Conservation (phyloP, 2,329 filamentous ascomycete genomes). For the Stemphylium beticola region DNA sequence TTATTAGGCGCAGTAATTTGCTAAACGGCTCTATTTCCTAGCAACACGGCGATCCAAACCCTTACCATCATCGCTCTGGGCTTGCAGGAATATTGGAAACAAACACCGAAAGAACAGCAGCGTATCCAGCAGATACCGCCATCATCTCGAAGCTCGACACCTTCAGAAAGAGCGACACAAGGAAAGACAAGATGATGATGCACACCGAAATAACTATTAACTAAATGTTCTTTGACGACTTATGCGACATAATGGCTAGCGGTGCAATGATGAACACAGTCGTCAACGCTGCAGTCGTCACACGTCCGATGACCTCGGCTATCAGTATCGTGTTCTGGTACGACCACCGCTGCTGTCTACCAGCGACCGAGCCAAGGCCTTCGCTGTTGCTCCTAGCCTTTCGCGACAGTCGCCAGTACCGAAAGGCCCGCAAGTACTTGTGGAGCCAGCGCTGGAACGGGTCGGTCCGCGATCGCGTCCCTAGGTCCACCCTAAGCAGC, state of each 20-base stretch:
- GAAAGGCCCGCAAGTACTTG: conserved; percentile 18
- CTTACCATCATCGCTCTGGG: not conserved
- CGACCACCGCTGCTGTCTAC: conserved; percentile 13
- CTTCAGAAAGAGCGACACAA: conserved; percentile 27
- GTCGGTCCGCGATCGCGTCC: conserved; percentile 24
- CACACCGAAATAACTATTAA: conserved; percentile 22
- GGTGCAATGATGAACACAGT: conserved; percentile 27
- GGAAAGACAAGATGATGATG: conserved; percentile 22
- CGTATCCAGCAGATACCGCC: conserved; percentile 28
- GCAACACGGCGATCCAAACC: too few relatives aligned
- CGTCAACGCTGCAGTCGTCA: conserved; percentile 25
- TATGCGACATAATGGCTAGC: conserved; percentile 24
- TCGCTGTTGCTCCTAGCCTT: conserved; percentile 13
- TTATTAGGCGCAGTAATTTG: too few relatives aligned
- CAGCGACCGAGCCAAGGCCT: conserved; percentile 8
- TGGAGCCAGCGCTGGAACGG: conserved; percentile 25
- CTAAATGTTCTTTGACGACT: conserved; percentile 19
- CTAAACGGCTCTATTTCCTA: too few relatives aligned
- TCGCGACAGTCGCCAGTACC: conserved; percentile 19
- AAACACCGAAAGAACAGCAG: conserved; percentile 28
- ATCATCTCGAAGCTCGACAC: conserved; percentile 34
- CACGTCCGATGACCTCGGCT: conserved; percentile 25
- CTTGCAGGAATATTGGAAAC: conserved; percentile 21
- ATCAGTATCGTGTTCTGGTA: conserved; percentile 32
- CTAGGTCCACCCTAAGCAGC: conserved; percentile 42